Base-by-base conservation (phyloP, 192 early-diverging fungal species). In the Coemansia sp. region DNA sequence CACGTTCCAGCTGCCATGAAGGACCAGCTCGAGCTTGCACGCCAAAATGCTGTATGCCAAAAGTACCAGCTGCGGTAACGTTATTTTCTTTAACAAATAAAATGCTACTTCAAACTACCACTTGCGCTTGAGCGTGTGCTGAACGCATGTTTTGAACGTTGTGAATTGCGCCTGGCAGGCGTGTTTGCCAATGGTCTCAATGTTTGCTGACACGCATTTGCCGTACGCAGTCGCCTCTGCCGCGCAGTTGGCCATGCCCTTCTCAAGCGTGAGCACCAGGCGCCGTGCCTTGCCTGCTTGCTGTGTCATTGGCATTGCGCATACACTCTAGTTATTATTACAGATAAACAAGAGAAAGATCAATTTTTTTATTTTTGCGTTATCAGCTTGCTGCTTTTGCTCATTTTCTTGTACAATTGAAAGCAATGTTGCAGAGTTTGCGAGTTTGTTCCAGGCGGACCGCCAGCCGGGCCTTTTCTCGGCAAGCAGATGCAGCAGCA, bases 111-210 rank as follows among this genome's bases (percentile, higher is more conserved):
- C 2, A 39, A 37, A 39, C 58, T 70, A 79, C 77, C 77, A 74
- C 60, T 59, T 69, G 38, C 70, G 74, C 59, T 73, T 75, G 45
- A 88, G 75, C 23, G 75, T 65, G 62, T 83, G 59, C 55, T 87
- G 80, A 11, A 82, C 84, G 57, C 86, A 87, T 17, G 60, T 45
- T 62, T 86, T 88, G 63, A 88, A 88, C 4, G 78, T 59, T 51
- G 77, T 65, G 63, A 88, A 88, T 62, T 88, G 85, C 39, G 78
- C 73, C 38, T 72, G 65, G 61, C 86, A 88, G 22, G 84, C 76
- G 53, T 88, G 83, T 64, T 83, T 84, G 60, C 73, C 78, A 29
- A 85, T 73, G n/a, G 76, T 77, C 45, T 84, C 83, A 27, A 82
- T 64, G 41, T 70, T 80, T 4, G 73, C 65, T 8, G 78, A 62